Evolutionary conservation across 1,139 yeast genomes (phyloP).

Genomic region (Hemisphaericaspora xylofermentans): DNA sequence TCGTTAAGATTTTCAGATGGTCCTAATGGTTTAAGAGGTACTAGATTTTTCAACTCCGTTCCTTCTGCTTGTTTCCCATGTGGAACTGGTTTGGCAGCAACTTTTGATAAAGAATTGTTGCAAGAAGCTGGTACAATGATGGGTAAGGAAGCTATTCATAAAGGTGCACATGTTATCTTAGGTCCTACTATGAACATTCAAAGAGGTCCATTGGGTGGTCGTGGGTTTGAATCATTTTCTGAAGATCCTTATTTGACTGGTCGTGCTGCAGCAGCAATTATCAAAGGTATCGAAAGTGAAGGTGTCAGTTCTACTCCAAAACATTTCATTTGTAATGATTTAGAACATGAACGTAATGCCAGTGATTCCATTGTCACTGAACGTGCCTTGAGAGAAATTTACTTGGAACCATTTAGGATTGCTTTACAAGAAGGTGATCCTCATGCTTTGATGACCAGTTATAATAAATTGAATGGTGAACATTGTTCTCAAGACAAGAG

Average conservation of each 20-base stretch:
- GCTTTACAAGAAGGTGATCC: slow-evolving; percentile 47
- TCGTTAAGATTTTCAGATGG: slow-evolving; percentile 32
- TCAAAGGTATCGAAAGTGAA: slow-evolving; percentile 31
- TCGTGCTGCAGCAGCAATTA: slow-evolving; percentile 25
- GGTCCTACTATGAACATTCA: slow-evolving; percentile 38
- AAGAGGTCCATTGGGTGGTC: slow-evolving; percentile 36
- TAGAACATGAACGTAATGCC: slow-evolving; percentile 54
- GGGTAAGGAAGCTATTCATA: slow-evolving; percentile 33
- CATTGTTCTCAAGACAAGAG: slow-evolving; percentile 50
- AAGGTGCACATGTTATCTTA: slow-evolving; percentile 32
- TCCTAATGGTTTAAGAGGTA: slow-evolving; percentile 37
- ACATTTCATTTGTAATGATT: slow-evolving; percentile 61
- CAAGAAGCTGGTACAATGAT: slow-evolving; percentile 30
- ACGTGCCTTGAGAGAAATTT: slow-evolving; percentile 61
- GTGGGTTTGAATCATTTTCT: slow-evolving; percentile 35
- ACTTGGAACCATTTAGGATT: slow-evolving; percentile 60
- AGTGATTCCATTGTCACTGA: slow-evolving; percentile 50
- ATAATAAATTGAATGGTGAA: slow-evolving; percentile 57
- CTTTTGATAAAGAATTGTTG: slow-evolving; percentile 30
- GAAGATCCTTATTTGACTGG: slow-evolving; percentile 38
- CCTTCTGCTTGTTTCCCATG: slow-evolving; percentile 39
- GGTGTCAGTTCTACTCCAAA: slow-evolving; percentile 56
- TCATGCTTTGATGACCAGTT: slow-evolving; percentile 52
- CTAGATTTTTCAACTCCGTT: slow-evolving; percentile 29
- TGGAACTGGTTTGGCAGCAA: slow-evolving; percentile 47